Conservation (phyloP, 1,139 yeast species). For the Scheffersomyces segobiensis region DNA sequence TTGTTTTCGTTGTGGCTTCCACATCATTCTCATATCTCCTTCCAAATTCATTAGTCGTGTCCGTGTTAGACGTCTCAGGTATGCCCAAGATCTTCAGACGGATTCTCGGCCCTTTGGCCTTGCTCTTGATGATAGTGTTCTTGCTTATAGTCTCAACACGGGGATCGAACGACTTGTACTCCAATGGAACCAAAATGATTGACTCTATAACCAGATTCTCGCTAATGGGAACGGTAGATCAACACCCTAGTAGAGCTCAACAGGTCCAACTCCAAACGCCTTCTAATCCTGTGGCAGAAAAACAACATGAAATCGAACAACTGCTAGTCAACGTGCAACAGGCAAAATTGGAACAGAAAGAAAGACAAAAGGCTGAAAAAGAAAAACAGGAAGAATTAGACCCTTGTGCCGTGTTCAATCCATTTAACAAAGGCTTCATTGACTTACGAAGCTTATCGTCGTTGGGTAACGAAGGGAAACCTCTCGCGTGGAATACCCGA, state of each 20-base stretch:
- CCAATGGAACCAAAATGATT: constrained; percentile 15
- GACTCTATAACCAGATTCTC: constrained; percentile 21
- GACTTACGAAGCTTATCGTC: constrained; percentile 56
- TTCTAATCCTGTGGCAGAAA: background rate
- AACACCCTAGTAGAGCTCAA: background rate
- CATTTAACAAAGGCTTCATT: constrained; percentile 53
- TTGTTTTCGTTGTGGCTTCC: background rate
- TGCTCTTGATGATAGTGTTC: constrained; percentile 13
- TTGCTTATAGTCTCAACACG: constrained; percentile 15
- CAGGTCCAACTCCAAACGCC: background rate
- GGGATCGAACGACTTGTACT: constrained; percentile 3
- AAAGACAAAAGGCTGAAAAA: constrained; percentile 4
- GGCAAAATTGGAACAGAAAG: background rate
- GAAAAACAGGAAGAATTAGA: constrained; percentile 24
- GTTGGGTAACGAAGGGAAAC: constrained; percentile 39
- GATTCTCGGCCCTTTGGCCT: constrained; percentile 14
- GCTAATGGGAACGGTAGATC: background rate
- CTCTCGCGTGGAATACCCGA: constrained; percentile 63
- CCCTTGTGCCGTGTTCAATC: constrained; percentile 58
- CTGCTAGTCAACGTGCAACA: background rate
- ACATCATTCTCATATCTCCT: background rate
- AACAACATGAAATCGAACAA: background rate
- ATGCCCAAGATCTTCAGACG: constrained; percentile 8
- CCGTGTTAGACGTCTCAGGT: background rate
- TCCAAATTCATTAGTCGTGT: background rate